Evolutionary conservation across 441 rosid genomes (phyloP).

Genomic region (Pelargonium citronellum): DNA sequence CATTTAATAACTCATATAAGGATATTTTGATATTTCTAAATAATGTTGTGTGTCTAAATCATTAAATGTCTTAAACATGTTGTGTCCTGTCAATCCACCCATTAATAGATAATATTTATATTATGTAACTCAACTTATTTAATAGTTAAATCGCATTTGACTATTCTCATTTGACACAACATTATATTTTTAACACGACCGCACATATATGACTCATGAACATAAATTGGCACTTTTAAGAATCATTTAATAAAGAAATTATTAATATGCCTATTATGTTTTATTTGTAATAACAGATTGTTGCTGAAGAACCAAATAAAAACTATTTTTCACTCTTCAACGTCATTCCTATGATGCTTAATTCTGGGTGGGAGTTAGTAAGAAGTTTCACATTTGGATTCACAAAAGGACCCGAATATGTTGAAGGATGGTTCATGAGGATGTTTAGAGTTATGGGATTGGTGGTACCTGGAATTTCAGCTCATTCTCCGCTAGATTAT

Average conservation of each 20-base stretch:
- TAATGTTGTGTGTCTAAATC: too few species aligned
- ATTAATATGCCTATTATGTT: background rate
- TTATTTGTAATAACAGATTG: conserved; percentile 24
- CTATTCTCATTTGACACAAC: too few species aligned
- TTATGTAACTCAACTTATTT: too few species aligned
- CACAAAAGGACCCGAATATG: conserved; percentile 40
- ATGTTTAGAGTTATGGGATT: conserved; percentile 41
- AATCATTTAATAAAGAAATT: background rate
- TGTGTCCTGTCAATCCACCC: too few species aligned
- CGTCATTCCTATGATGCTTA: conserved; percentile 26
- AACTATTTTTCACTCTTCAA: conserved; percentile 36
- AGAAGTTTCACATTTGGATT: conserved; percentile 46
- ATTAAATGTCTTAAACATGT: too few species aligned
- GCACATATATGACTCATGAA: too few species aligned
- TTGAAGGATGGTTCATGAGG: conserved; percentile 46
- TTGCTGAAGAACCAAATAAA: conserved; percentile 46
- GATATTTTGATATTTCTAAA: too few species aligned
- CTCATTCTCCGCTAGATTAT: conserved; percentile 58
- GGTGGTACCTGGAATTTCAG: conserved; percentile 45
- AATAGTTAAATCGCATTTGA: too few species aligned
- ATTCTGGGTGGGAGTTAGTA: conserved; percentile 40
- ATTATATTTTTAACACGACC: too few species aligned
- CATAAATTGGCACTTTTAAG: too few species aligned
- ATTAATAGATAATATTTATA: too few species aligned
- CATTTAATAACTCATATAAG: too few species aligned